Evolutionary conservation across 257 asterid species (phyloP).

Genomic region (Rehmannia glutinosa): DNA sequence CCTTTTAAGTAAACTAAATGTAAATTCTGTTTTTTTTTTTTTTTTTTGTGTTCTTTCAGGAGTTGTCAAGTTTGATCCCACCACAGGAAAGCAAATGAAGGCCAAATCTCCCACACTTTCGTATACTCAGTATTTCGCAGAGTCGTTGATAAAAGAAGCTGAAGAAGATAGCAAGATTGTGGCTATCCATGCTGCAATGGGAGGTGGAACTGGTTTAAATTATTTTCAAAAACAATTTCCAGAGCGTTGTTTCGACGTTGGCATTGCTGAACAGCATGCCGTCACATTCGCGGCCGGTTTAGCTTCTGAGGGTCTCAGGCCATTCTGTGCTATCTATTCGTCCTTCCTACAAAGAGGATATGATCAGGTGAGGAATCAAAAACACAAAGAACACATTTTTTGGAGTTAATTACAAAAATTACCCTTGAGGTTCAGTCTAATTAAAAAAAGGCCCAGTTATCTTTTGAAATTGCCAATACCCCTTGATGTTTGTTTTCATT

Average conservation of each 20-base stretch:
- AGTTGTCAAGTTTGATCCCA: slow-evolving; percentile 71
- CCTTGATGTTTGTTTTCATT: no score
- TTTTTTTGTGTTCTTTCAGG: slow-evolving; percentile 31
- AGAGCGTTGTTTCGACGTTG: slow-evolving; percentile 66
- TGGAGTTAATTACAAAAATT: no score
- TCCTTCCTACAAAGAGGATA: slow-evolving; percentile 77
- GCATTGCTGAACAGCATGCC: slow-evolving; percentile 87
- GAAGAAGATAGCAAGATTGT: slow-evolving; percentile 52
- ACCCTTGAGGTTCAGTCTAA: no score
- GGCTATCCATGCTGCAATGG: slow-evolving; percentile 89
- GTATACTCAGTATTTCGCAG: slow-evolving; percentile 71
- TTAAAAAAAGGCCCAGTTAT: no score
- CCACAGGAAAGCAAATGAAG: slow-evolving; percentile 68
- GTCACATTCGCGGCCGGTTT: slow-evolving; percentile 83
- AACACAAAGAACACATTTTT: not conserved
- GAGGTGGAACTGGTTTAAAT: slow-evolving; percentile 78
- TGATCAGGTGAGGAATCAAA: slow-evolving; percentile 46
- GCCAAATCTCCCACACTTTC: slow-evolving; percentile 48
- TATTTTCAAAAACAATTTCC: slow-evolving; percentile 64
- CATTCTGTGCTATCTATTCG: slow-evolving; percentile 75
- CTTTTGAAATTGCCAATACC: no score
- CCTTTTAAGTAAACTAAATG: not conserved
- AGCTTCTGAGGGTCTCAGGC: slow-evolving; percentile 78
- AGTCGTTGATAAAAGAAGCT: slow-evolving; percentile 72
- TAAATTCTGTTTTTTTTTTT: not conserved